Base-by-base conservation (phyloP, 805 yeast genomes). In the Zygotorulaspora sp. region DNA sequence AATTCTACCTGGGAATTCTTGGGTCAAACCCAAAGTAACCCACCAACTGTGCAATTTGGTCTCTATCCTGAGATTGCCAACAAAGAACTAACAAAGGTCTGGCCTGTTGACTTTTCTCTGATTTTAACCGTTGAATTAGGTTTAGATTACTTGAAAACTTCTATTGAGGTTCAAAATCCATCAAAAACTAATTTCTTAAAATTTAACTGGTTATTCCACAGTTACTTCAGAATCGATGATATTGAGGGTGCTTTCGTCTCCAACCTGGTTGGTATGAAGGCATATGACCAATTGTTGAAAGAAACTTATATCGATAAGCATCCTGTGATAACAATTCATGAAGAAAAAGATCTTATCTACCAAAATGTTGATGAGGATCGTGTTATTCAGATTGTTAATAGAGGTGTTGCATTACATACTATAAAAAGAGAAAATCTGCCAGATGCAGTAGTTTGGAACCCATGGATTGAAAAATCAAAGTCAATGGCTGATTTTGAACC, bases 131-230 rank as follows among this genome's bases (percentile, higher is more conserved):
- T 89, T 27, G 72, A 75, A 38, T 68, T 92, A 37, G 70, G 71
- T 17, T 70, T 65, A 3, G 80, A 75, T 37, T 65, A 71, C 18
- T 66, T 90, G 49, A 74, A 67, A 47, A 87, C 95, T 5, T 59
- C 72, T 26, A 78, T 90, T 53, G 88, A 82, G 45, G 84, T 92
- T 26, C 76, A 74, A 53, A 90, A 90, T 62, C 67, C 80, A 10
- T 88, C 83, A 41, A 36, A 42, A 19, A 34, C 56, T 5, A 53
- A 62, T 16, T 70, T 71, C 39, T 85, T 86, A 69, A 86, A 82
- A 46, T 90, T 90, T 77, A 85, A 90, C 61, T 86, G 96, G 83
- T 74, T 90, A 45, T 89, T 90, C 80, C 98, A 90, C 66, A 85
- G 96, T 13, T 90, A 90, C 62, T 74, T 83, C 61, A 68, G 68